Base-by-base conservation (phyloP, 176 grass and related monocot genomes). In the Avena eriantha region DNA sequence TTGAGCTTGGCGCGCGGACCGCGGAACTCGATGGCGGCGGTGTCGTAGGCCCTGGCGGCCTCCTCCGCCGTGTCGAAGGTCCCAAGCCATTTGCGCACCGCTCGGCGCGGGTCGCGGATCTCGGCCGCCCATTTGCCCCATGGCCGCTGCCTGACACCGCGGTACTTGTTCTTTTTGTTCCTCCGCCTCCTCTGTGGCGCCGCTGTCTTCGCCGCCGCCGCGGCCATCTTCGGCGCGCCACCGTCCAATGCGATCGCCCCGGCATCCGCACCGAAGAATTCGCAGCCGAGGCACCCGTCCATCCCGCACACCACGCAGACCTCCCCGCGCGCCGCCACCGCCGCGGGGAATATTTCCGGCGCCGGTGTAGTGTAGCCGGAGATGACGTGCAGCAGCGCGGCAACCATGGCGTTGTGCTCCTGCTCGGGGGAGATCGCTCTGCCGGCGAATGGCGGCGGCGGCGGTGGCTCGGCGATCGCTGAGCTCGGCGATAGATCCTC, bases 51-150 rank as follows among this genome's bases (percentile, higher is more conserved):
- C 76, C 54, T 85, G 13, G 95, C 93, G 0, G 95, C 95, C 21
- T 93, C 93, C 81, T 98, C 95, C 13, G 93, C 95, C 0, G 93
- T 95, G 78, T 95, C 81, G 72, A 98, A 98, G 0, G 95, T 98
- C 3, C 95, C 95, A 0, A 98, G 91, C 95, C 95, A 98, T 69
- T 95, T 95, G 59, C 93, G 89, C 67, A 95, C 95, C 0, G 95
- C 93, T 3, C 88, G 87, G 45, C 82, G 93, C 2, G 97, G 97
- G 85, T 99, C 97, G 1, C 97, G 94, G 76, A 99, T 99, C 85
- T 99, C 97, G 16, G 97, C 94, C 2, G 94, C 97, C 97, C 97
- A 99, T 77, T 99, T 99, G 0, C 97, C 97, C 97, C 97, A 99
- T 2, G 94, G 94, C 8, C 97, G 79, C 78, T 96, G 97, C 49